phyloP scores from a whole-genome alignment of 371 early-diverging fungal species.

The Mortierella sp. region DNA sequence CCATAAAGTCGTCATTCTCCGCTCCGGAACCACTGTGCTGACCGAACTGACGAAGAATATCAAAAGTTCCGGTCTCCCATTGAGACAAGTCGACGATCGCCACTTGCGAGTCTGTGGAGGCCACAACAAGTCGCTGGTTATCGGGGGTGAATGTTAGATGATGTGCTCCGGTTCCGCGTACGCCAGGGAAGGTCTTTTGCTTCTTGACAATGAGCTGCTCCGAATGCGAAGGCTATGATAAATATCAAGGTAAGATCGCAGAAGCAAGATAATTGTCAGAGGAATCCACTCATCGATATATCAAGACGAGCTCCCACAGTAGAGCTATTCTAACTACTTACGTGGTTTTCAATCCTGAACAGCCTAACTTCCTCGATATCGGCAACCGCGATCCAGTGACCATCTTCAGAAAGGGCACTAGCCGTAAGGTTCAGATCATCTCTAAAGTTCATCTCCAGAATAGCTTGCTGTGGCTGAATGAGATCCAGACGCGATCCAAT shows the following conservation, averaged over 20 bases:
- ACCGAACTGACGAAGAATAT: conserved; percentile 65
- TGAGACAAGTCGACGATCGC: conserved; percentile 68
- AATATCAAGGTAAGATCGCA: background rate
- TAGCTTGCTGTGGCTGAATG: conserved; percentile 69
- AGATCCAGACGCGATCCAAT: conserved; percentile 59
- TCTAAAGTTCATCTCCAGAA: conserved; percentile 71
- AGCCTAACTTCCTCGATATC: conserved; percentile 80
- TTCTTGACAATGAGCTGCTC: conserved; percentile 65
- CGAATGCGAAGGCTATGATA: conserved; percentile 42
- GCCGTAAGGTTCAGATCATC: conserved; percentile 72
- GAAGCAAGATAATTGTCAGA: background rate
- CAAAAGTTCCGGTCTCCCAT: conserved; percentile 63
- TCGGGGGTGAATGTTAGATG: conserved; percentile 78
- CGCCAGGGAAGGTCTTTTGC: conserved; percentile 55
- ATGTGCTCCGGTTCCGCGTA: conserved; percentile 65
- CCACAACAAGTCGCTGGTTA: conserved; percentile 68
- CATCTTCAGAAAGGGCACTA: conserved; percentile 85
- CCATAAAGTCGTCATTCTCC: conserved; percentile 24
- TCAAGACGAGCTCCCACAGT: no score
- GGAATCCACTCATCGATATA: background rate
- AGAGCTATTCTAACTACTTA: conserved; percentile 32
- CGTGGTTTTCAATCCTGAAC: conserved; percentile 69
- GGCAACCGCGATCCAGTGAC: conserved; percentile 85
- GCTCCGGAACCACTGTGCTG: conserved; percentile 64
- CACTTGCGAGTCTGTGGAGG: conserved; percentile 72